Conservation (phyloP, 2,329 filamentous ascomycete genomes). For the Davidsoniella eucalypti region DNA sequence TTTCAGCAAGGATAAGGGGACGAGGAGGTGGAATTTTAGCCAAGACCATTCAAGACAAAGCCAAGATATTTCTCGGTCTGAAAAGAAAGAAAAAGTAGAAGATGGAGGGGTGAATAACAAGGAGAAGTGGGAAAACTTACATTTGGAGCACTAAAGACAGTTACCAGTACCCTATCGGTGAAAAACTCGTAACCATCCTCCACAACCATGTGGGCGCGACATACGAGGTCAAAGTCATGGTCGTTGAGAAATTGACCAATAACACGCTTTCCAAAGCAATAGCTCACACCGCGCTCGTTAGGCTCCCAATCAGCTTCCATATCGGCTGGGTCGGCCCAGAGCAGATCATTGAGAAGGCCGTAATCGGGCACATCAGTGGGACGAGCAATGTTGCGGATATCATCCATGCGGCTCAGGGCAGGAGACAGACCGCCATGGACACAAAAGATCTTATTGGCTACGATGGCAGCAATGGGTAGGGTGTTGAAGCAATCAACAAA, state of each 20-base stretch:
- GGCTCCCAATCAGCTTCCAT: conserved; percentile 98
- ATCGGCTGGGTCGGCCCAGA: conserved; percentile 96
- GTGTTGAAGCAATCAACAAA: conserved; percentile 96
- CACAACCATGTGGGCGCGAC: conserved; percentile 96
- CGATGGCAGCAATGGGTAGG: conserved; percentile 87
- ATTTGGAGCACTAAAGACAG: conserved; percentile 94
- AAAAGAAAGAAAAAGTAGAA: background rate
- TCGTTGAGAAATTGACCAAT: conserved; percentile 89
- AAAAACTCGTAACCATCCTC: conserved; percentile 99
- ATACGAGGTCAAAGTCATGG: conserved; percentile 95
- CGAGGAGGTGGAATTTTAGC: too few relatives aligned
- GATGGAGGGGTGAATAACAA: background rate
- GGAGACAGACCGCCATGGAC: conserved; percentile 91
- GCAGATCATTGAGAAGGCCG: conserved; percentile 79
- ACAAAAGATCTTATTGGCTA: conserved; percentile 94
- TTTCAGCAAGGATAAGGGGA: too few relatives aligned
- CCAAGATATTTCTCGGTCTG: background rate
- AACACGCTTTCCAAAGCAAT: conserved; percentile 96
- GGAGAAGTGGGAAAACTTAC: conserved; percentile 37
- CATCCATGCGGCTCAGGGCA: conserved; percentile 89
- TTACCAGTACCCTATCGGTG: conserved; percentile 84
- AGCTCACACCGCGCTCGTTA: conserved; percentile 91
- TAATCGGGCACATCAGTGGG: conserved; percentile 97
- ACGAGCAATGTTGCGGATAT: conserved; percentile 87
- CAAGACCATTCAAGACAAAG: too few relatives aligned